Conservation (phyloP, 2,329 filamentous ascomycete species). For the Sporothrix pallida region DNA sequence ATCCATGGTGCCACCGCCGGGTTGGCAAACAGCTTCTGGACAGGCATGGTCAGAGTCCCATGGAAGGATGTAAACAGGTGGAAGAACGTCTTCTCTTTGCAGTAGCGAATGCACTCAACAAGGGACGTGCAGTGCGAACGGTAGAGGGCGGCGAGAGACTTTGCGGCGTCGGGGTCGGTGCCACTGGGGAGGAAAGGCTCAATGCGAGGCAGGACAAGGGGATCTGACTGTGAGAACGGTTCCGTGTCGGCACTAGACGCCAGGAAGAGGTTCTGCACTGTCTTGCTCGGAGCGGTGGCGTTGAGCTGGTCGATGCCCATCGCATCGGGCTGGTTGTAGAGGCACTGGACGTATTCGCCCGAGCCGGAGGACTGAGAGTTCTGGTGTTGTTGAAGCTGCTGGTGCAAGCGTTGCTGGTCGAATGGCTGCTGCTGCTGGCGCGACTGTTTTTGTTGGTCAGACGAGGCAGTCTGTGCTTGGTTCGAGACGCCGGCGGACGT, state of each 20-base stretch:
- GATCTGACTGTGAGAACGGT: constrained; percentile 66
- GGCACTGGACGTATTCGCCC: constrained; percentile 51
- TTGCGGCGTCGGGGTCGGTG: constrained; percentile 85
- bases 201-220: constrained; percentile 83
- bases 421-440: constrained; percentile 27
- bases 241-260: constrained; percentile 60
- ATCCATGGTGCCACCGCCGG: constrained; percentile 88
- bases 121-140: constrained; percentile 93
- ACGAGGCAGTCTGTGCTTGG: background rate
- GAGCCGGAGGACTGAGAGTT: background rate
- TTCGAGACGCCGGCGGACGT: background rate
- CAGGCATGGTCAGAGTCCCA: constrained; percentile 93
- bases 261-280: constrained; percentile 65
- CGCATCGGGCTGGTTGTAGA: constrained; percentile 66
- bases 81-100: constrained; percentile 96
- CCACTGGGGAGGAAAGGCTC: constrained; percentile 77
- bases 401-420: constrained; percentile 26
- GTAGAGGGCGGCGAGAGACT: constrained; percentile 85
- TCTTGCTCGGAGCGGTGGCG: constrained; percentile 62
- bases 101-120: constrained; percentile 93
- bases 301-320: constrained; percentile 64
- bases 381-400: constrained; percentile 23
- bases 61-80: constrained; percentile 94
- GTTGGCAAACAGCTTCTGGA: constrained; percentile 88
- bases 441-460: constrained; percentile 27